Evolutionary conservation across 768 basidiomycete species (phyloP).

Genomic region (Amanita muscaria): DNA sequence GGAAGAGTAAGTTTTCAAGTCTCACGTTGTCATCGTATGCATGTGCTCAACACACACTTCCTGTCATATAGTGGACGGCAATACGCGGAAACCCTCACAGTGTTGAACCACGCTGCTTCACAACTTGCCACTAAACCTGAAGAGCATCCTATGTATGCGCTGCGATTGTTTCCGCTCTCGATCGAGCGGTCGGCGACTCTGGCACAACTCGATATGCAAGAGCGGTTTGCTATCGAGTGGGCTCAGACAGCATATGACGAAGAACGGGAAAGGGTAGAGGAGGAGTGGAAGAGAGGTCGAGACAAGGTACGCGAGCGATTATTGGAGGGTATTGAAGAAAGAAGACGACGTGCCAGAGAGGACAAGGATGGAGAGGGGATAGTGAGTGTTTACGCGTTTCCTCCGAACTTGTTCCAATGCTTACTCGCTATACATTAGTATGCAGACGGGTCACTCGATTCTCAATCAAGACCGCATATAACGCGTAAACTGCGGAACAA

Average conservation of each 20-base stretch:
- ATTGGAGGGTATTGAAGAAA: conserved; percentile 79
- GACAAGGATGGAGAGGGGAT: conserved; percentile 89
- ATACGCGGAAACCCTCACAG: conserved; percentile 52
- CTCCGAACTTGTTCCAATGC: conserved; percentile 6
- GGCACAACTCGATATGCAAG: conserved; percentile 55
- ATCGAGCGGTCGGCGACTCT: conserved; percentile 72
- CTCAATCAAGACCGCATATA: conserved; percentile 70
- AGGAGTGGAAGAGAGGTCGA: conserved; percentile 70
- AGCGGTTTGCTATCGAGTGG: conserved; percentile 57
- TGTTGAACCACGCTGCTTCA: conserved; percentile 47
- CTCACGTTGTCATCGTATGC: conserved; percentile 4
- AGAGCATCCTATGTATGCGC: conserved; percentile 51
- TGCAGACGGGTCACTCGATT: conserved; percentile 64
- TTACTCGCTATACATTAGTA: conserved; percentile 6
- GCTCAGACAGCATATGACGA: conserved; percentile 68
- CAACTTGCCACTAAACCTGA: conserved; percentile 67
- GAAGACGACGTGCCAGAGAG: conserved; percentile 68
- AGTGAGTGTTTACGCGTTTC: conserved; percentile 42
- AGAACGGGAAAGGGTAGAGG: conserved; percentile 71
- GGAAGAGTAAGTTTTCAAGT: conserved; percentile 46
- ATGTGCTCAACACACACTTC: conserved; percentile 4
- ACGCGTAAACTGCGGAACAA: conserved; percentile 83
- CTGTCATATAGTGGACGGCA: conserved; percentile 40
- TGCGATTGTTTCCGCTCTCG: conserved; percentile 65
- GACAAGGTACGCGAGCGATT: conserved; percentile 71